Evolutionary conservation across 108 stramenopile species (phyloP).

Genomic region (Poteriospumella lacustris): DNA sequence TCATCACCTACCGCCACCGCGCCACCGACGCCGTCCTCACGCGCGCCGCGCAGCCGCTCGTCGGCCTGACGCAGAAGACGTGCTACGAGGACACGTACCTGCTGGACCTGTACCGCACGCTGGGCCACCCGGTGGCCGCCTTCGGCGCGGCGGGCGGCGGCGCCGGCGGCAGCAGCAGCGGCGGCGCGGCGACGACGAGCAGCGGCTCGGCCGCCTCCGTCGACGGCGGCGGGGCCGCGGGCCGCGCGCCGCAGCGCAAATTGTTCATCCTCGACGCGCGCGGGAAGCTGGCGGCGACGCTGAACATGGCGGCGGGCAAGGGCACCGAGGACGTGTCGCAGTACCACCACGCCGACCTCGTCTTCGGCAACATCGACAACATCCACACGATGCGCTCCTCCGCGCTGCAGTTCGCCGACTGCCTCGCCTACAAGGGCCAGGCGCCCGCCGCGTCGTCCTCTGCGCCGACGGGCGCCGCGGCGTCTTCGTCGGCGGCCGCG

Average conservation of each 20-base stretch:
- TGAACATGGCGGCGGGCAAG: slow-evolving; percentile 47
- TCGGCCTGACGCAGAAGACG: slow-evolving; percentile 39
- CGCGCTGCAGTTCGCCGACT: background rate
- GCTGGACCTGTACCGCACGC: slow-evolving; percentile 16
- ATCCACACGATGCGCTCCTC: slow-evolving; percentile 17
- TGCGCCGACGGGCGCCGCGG: background rate
- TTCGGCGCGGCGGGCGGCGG: background rate
- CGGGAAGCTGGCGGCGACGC: slow-evolving; percentile 43
- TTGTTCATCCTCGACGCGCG: slow-evolving; percentile 50
- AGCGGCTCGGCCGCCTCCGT: no score
- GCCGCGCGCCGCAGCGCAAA: no score
- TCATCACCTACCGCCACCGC: background rate
- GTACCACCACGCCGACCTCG: slow-evolving; percentile 35
- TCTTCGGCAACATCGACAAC: slow-evolving; percentile 51
- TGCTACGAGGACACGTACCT: slow-evolving; percentile 31
- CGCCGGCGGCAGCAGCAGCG: slow-evolving; percentile 12
- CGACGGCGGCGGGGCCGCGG: no score
- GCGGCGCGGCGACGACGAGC: slow-evolving; percentile 22
- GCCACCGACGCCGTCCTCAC: background rate
- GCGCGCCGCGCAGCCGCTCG: slow-evolving; percentile 12
- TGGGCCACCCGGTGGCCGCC: background rate
- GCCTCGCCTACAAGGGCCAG: no score
- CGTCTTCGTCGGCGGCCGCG: no score
- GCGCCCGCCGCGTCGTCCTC: background rate
- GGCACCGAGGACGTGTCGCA: slow-evolving; percentile 43